These are phyloP conservation scores for Kappamyces sp. DNA, from an alignment of 192 early-diverging fungal genomes.

Conservation along the genomic window DNA sequence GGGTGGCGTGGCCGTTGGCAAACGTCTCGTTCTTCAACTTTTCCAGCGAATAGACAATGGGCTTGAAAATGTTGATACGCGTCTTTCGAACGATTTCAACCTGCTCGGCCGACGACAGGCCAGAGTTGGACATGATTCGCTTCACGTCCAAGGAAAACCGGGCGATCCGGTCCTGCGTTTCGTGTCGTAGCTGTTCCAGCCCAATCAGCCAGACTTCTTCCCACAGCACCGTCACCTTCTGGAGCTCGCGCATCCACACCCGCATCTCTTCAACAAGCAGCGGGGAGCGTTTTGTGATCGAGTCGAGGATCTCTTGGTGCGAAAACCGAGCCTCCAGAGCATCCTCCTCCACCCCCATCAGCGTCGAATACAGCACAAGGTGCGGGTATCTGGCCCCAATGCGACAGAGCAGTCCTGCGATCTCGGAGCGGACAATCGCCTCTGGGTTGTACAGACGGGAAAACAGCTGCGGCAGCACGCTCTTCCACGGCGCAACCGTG, in stretches of 20 bases:
- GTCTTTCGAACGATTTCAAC: slow-evolving; percentile 41
- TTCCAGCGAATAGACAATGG: slow-evolving; percentile 50
- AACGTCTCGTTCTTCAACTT: slow-evolving; percentile 44
- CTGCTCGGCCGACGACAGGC: slow-evolving; percentile 31
- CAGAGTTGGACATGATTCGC: slow-evolving; percentile 39
- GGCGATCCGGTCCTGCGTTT: slow-evolving; percentile 47
- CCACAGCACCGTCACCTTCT: slow-evolving; percentile 70
- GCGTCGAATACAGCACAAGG: slow-evolving; percentile 58
- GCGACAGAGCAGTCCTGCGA: slow-evolving; percentile 49
- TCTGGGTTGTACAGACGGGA: slow-evolving; percentile 62
- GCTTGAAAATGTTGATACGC: slow-evolving; percentile 52
- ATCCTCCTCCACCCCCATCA: slow-evolving; percentile 46
- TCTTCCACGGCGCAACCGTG: slow-evolving; percentile 48
- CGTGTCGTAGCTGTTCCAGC: slow-evolving; percentile 51
- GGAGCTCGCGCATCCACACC: slow-evolving; percentile 55
- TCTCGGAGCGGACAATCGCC: slow-evolving; percentile 41
- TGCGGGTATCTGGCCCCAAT: slow-evolving; percentile 60
- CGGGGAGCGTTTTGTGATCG: slow-evolving; percentile 14
- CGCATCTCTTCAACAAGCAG: slow-evolving; percentile 44
- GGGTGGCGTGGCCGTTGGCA: slow-evolving; percentile 26
- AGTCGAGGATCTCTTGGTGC: slow-evolving; percentile 5
- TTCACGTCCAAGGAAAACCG: slow-evolving; percentile 51
- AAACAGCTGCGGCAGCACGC: slow-evolving; percentile 71
- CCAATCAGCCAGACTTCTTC: slow-evolving; percentile 75
- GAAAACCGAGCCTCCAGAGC: background rate